A percentile compares a stretch with the other conserved stretches of the same genome.
Evolutionary conservation across 176 grass and related monocot genomes (phyloP).

Genomic region (Zoysia japonica): DNA sequence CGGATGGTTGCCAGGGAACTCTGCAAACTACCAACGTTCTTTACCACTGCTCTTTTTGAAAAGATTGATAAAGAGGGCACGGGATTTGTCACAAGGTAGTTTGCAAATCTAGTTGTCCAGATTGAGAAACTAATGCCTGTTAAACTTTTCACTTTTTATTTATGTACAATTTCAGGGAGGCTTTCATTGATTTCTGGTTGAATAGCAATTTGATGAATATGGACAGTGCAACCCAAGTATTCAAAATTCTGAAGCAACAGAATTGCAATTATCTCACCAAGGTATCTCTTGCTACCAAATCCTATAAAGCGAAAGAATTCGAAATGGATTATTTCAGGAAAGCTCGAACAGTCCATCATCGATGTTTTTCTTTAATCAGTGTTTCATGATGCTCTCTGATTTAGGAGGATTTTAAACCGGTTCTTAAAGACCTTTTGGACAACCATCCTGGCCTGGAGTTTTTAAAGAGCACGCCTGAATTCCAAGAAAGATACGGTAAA

Average conservation of each 20-base stretch:
- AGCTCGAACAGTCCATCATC: slow-evolving; percentile 16
- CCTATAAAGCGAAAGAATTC: slow-evolving; percentile 14
- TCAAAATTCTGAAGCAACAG: slow-evolving; percentile 76
- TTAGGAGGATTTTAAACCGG: slow-evolving; percentile 90
- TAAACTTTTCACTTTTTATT: background rate
- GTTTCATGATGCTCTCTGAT: slow-evolving; percentile 39
- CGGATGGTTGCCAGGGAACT: slow-evolving; percentile 92
- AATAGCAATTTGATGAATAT: slow-evolving; percentile 87
- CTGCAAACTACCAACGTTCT: slow-evolving; percentile 90
- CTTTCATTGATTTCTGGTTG: slow-evolving; percentile 86
- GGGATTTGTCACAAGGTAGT: slow-evolving; percentile 71
- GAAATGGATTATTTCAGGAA: slow-evolving; percentile 26
- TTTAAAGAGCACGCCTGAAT: slow-evolving; percentile 90
- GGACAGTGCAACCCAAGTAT: slow-evolving; percentile 84
- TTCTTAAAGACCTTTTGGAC: slow-evolving; percentile 89
- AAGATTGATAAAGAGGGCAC: slow-evolving; percentile 72
- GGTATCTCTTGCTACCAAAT: slow-evolving; percentile 48
- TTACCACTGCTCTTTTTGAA: slow-evolving; percentile 69
- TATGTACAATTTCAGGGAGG: slow-evolving; percentile 57
- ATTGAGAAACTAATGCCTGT: background rate
- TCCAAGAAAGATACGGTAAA: slow-evolving; percentile 99
- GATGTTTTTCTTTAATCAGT: slow-evolving; percentile 26
- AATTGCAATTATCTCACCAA: slow-evolving; percentile 64
- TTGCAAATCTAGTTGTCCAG: slow-evolving; percentile 9
- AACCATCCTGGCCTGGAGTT: slow-evolving; percentile 93